These are phyloP conservation scores for Hericium rajendrae DNA, from an alignment of 768 basidiomycete genomes.

Conservation along the genomic window DNA sequence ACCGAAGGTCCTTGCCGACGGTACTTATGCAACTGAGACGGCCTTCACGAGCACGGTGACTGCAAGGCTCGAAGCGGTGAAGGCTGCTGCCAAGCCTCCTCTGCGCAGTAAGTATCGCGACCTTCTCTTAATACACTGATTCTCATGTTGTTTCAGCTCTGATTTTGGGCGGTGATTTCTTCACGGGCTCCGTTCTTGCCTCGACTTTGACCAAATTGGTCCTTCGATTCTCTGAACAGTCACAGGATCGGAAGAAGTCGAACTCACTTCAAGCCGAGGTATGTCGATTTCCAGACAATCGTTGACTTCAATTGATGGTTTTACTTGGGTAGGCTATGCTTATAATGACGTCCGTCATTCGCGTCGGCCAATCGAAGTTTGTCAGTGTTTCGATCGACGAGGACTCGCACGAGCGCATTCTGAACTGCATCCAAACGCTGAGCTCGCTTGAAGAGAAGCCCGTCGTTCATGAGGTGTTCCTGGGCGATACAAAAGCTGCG, in stretches of 20 bases:
- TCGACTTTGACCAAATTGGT: conserved; percentile 86
- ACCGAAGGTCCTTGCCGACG: conserved; percentile 85
- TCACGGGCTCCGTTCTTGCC: conserved; percentile 88
- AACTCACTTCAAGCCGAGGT: conserved; percentile 87
- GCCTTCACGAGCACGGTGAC: conserved; percentile 62
- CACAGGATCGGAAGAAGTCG: conserved; percentile 37
- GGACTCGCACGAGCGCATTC: conserved; percentile 91
- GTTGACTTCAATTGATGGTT: neutral
- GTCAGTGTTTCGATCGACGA: conserved; percentile 94
- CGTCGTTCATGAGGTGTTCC: conserved; percentile 59
- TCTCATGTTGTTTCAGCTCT: conserved; percentile 41
- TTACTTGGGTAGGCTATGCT: conserved; percentile 64
- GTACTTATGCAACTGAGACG: conserved; percentile 96
- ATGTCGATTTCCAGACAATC: neutral
- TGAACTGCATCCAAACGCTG: conserved; percentile 91
- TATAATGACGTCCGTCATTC: conserved; percentile 95
- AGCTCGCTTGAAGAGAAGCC: conserved; percentile 59
- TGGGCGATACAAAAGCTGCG: conserved; percentile 82
- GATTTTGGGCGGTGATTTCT: conserved; percentile 93
- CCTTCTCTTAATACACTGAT: neutral
- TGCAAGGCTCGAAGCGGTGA: conserved; percentile 69
- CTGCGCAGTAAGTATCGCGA: conserved; percentile 51
- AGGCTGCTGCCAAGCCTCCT: conserved; percentile 84
- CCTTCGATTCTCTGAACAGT: conserved; percentile 53
- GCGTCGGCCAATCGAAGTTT: conserved; percentile 95